Conservation (phyloP, 2,329 filamentous ascomycete genomes). For the Colletotrichum godetiae region DNA sequence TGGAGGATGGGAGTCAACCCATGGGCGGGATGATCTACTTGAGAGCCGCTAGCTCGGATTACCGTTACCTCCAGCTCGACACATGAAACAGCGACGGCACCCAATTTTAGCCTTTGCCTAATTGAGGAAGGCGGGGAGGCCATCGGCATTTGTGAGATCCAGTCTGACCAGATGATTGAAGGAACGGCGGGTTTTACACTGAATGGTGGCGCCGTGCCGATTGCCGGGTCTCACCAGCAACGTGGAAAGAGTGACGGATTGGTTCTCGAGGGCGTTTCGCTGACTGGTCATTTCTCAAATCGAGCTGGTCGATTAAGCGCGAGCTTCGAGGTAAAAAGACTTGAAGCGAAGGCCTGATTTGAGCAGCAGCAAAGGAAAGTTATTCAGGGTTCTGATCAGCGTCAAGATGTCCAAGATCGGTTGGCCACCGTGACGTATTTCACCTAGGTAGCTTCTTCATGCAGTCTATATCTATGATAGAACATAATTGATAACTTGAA, state of each 20-base stretch:
- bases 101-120: conserved; percentile 17
- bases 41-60: conserved; percentile 30
- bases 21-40: conserved; percentile 20
- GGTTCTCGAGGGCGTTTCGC: not conserved
- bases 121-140: not conserved
- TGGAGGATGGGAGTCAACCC: not conserved
- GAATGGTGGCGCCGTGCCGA: not conserved
- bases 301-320: not conserved
- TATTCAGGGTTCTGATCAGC: not conserved
- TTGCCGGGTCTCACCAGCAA: not conserved
- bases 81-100: conserved; percentile 27
- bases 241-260: not conserved
- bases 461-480: no score
- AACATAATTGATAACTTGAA: no score
- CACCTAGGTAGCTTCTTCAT: no score
- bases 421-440: no score
- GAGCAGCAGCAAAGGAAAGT: not conserved
- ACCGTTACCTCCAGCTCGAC: conserved; percentile 23
- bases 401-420: not conserved
- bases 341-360: not conserved
- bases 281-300: not conserved
- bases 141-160: not conserved
- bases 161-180: not conserved
- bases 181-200: not conserved
- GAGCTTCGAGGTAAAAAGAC: not conserved